Evolutionary conservation across 352 stramenopile genomes (phyloP), one percentile per base, ranked within the genome.

Genomic region (Phytophthora capsici): DNA sequence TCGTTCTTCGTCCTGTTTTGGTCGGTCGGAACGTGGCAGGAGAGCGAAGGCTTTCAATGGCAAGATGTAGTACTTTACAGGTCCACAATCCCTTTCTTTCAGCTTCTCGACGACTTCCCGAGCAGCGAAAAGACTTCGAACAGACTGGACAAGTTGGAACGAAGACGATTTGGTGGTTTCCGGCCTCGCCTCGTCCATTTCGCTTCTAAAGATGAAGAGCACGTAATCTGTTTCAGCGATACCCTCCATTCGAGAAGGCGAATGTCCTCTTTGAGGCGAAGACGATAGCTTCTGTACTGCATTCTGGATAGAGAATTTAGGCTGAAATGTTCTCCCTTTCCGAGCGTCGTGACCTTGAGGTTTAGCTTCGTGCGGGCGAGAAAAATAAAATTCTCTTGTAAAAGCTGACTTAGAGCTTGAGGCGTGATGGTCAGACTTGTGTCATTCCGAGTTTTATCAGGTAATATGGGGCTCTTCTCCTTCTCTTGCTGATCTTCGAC

Each of bases 301-400:
- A 36, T 45, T 55, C 9, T 32, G 53, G 22, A 43, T 17, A 36
- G 10, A 34, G 4, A 12, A 13, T 9, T 66, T 63, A 4, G 14
- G 25, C 23, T 66, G 53, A 8, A 51, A 20, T 17, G 59, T 4
- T 16, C 61, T 54, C 10, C 17, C 13, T 14, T 25, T 61, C 37
- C 54, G 26, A 36, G 28, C 43, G 9, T 63, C 46, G 20, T 58
- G 23, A 10, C 34, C 49, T 19, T 46, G 45, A 3, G 50, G 20
- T 14, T 65, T 71, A 7, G 6, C 17, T 14, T 61, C 57, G 13
- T 45, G 43, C 3, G 84, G 79, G 0, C 75, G 71, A 17, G 84
- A 90, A 50, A 88, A 92, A 89, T 82, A 48, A 88, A 92, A 38
- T 92, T 89, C 6, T 89, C 79, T 36, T 86, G 78, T 3, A 85